phyloP scores from a whole-genome alignment of 2,329 filamentous ascomycete genomes.

The Phialophora chinensis region DNA sequence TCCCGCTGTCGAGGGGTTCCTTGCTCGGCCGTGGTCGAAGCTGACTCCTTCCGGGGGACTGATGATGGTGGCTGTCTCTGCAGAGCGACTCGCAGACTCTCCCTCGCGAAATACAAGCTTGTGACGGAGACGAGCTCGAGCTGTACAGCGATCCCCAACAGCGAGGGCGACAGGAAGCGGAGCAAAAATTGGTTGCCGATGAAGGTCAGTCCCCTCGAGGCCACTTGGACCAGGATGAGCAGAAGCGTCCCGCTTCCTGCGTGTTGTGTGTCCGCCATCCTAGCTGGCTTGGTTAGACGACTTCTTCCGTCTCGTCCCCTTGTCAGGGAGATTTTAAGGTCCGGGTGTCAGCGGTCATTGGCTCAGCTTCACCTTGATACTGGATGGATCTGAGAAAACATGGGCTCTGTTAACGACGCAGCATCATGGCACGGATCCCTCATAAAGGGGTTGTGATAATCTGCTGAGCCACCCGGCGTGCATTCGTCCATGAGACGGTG shows the following conservation, averaged over 20 bases:
- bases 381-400: not conserved
- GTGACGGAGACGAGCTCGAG: conserved; percentile 92
- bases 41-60: conserved; percentile 14
- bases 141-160: conserved; percentile 85
- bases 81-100: conserved; percentile 87
- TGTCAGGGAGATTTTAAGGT: not conserved
- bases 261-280: conserved; percentile 11
- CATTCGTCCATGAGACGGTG: not conserved
- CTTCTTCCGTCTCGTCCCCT: not conserved
- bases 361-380: not conserved
- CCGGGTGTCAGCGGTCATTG: not conserved
- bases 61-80: conserved; percentile 68
- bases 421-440: not conserved
- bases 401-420: too few relatives aligned
- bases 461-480: not conserved
- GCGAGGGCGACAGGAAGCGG: conserved; percentile 81
- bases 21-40: conserved; percentile 30
- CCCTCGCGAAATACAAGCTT: conserved; percentile 91
- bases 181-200: conserved; percentile 88
- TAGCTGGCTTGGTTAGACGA: not conserved
- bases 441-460: not conserved
- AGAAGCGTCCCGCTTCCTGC: conserved; percentile 64
- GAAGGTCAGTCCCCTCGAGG: conserved; percentile 88
- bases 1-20: conserved; percentile 36
- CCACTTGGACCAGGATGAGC: conserved; percentile 85